Base-by-base conservation (phyloP, 2,329 filamentous ascomycete genomes). In the Colletotrichum spaethianum region DNA sequence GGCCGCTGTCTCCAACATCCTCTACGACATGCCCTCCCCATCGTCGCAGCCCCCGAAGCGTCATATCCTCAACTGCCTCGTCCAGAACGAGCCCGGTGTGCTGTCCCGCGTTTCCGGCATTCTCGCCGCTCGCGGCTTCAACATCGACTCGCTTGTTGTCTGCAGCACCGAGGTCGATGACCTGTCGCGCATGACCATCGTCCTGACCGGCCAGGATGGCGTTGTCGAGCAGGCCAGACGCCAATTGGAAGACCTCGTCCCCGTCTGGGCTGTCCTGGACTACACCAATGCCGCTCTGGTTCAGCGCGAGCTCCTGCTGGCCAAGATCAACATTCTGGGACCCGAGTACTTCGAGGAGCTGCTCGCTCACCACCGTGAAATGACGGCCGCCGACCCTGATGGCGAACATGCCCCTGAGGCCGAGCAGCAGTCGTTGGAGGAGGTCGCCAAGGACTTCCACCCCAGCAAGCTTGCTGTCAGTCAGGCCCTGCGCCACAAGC, bases 341-440 rank as follows among this genome's bases (percentile, higher is more conserved):
- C 96, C 96, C 7, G 96, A 99, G 86, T 98, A 98, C 85, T 99
- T 98, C 78, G 96, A 98, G 85, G 96, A 99, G 85, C 89, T 99
- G 68, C 91, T 98, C 76, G 93, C 94, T 67, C 96, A 99, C 83
- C 96, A 99, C 84, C 92, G 95, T 71, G 96, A 98, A 85, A 97
- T 98, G 66, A 87, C 88, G 33, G 83, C 86, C 23, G 82, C 82
- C 56, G 84, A 85, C 20, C 75, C 79, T 40, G 78, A 75, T 8
- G 75, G 82, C 42, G 91, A 93, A 68, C 75, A 77, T 5, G 79
- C 76, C 31, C 75, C 79, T 33, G 83, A 85, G 55, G 77, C 78
- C n/a, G 76, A 78, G 38, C 79, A 81, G 63, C 76, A 79, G 63
- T 80, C 83, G n/a, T 80, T 90, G 55, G 85, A 86, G 67, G 83